Evolutionary conservation across 257 asterid species (phyloP).

Genomic region (Jaltomata sinuosa): DNA sequence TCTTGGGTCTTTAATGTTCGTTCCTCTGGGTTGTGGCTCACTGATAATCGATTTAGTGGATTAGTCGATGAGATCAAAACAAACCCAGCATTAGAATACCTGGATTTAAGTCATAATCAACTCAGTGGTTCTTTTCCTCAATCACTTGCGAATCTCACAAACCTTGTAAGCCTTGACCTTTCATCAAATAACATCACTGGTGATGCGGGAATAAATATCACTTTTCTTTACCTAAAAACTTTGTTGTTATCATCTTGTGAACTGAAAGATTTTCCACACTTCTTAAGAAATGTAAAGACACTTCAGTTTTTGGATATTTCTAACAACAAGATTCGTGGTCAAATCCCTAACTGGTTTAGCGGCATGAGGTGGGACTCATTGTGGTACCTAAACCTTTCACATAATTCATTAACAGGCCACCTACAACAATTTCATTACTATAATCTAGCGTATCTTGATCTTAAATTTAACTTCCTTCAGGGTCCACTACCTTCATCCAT

Average conservation of each 20-base stretch:
- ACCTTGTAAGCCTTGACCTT: background rate
- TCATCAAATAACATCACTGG: background rate
- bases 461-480: background rate
- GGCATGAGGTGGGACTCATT: background rate
- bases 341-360: background rate
- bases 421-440: background rate
- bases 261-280: background rate
- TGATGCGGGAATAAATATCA: background rate
- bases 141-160: background rate
- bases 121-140: no score
- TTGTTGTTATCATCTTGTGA: background rate
- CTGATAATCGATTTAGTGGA: background rate
- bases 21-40: no score
- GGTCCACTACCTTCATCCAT: background rate
- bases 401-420: background rate
- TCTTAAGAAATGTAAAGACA: background rate
- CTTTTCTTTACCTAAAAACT: accelerated
- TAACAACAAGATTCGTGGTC: background rate
- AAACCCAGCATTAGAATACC: background rate
- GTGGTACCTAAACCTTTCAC: background rate
- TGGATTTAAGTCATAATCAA: background rate
- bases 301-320: background rate
- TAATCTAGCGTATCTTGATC: background rate
- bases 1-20: background rate
- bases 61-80: background rate